A percentile compares a stretch with the other conserved stretches of the same genome.
Conservation (phyloP, 2,329 filamentous ascomycete species). For the Simplicillium aogashimaense region DNA sequence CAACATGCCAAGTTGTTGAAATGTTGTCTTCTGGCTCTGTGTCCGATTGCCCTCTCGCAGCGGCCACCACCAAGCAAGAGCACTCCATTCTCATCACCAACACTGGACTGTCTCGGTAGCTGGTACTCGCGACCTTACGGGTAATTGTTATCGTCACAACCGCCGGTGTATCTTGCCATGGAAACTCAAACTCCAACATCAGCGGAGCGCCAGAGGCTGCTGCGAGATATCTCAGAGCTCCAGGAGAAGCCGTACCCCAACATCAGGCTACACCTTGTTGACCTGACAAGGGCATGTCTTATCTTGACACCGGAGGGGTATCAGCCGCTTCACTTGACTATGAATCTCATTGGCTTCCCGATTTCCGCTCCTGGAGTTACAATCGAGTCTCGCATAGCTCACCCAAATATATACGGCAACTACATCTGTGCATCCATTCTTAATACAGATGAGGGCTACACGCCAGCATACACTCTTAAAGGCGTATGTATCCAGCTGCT, state of each 20-base stretch:
- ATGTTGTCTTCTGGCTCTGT: neutral
- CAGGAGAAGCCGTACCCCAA: slow-evolving; percentile 34
- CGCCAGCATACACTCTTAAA: slow-evolving; percentile 39
- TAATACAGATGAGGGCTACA: slow-evolving; percentile 29
- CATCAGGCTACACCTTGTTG: slow-evolving; percentile 26
- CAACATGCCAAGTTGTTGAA: neutral
- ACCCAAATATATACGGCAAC: slow-evolving; percentile 32
- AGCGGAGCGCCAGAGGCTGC: slow-evolving; percentile 16
- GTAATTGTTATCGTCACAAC: too few relatives aligned
- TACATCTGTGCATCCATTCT: slow-evolving; percentile 39
- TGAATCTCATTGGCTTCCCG: slow-evolving; percentile 28
- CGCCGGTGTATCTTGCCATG: too few relatives aligned
- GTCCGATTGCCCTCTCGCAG: slow-evolving; percentile 1
- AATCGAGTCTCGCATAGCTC: slow-evolving; percentile 29
- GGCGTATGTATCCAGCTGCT: slow-evolving; percentile 39
- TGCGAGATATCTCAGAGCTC: slow-evolving; percentile 35
- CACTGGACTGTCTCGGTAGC: too few relatives aligned
- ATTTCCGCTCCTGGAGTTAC: slow-evolving; percentile 24
- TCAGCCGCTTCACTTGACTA: slow-evolving; percentile 29
- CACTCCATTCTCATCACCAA: neutral
- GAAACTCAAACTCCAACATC: too few relatives aligned
- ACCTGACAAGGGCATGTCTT: slow-evolving; percentile 28
- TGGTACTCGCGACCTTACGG: too few relatives aligned
- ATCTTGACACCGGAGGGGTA: slow-evolving; percentile 29
- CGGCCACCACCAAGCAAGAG: neutral